Evolutionary conservation across 768 basidiomycete species (phyloP).

Genomic region (Tricholoma sp.): DNA sequence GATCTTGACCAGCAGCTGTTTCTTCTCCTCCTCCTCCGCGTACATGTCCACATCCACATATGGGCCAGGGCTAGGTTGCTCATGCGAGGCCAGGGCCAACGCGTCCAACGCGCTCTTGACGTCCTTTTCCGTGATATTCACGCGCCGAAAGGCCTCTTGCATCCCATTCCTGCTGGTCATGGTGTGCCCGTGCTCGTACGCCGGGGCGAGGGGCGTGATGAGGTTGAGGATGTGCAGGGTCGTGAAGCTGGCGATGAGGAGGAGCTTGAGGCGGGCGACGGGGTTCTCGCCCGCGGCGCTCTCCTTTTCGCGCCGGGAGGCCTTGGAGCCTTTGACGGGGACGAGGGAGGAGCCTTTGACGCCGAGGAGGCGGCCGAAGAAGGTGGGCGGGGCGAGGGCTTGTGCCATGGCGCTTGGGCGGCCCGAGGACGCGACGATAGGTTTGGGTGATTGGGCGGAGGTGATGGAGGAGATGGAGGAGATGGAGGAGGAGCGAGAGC

Average conservation of each 20-base stretch:
- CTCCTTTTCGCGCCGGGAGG: slow-evolving; percentile 22
- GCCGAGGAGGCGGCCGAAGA: slow-evolving; percentile 13
- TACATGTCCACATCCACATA: slow-evolving; percentile 9
- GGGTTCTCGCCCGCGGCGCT: slow-evolving; percentile 53
- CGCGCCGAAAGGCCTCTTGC: slow-evolving; percentile 36
- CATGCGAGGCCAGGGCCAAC: slow-evolving; percentile 45
- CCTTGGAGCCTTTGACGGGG: slow-evolving; percentile 11
- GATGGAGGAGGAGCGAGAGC: slow-evolving; percentile 33
- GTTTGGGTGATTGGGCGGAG: slow-evolving; percentile 3
- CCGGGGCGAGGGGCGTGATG: slow-evolving; percentile 73
- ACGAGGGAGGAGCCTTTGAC: slow-evolving; percentile 26
- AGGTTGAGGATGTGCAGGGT: slow-evolving; percentile 90
- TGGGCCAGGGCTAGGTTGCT: neutral
- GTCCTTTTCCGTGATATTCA: slow-evolving; percentile 65
- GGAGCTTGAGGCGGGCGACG: slow-evolving; percentile 81
- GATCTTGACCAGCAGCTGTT: slow-evolving; percentile 54
- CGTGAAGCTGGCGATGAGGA: slow-evolving; percentile 89
- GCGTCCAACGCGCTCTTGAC: slow-evolving; percentile 54
- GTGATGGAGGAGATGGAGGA: slow-evolving; percentile 17
- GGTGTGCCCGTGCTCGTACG: slow-evolving; percentile 18
- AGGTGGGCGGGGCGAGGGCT: slow-evolving; percentile 16
- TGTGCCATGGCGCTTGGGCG: slow-evolving; percentile 28
- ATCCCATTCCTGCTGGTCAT: neutral
- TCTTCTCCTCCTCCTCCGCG: slow-evolving; percentile 6
- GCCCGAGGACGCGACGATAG: slow-evolving; percentile 7